These are phyloP conservation scores for Phalaenopsis hybrid DNA, from an alignment of 116 monocot genomes.

Conservation along the genomic window DNA sequence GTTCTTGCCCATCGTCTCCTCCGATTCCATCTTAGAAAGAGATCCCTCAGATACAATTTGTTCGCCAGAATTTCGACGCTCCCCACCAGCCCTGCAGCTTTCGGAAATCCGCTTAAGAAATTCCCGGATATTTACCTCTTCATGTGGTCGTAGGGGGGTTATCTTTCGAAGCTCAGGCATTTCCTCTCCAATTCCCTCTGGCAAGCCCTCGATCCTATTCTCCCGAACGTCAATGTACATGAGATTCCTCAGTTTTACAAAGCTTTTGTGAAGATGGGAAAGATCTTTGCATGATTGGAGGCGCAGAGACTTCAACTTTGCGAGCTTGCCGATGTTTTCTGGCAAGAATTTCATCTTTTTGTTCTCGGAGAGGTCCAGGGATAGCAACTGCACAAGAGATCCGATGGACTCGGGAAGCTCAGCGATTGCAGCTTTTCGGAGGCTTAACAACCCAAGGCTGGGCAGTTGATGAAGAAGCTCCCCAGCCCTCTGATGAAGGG, in stretches of 20 bases:
- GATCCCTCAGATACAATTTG: background rate
- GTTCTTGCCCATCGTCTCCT: background rate
- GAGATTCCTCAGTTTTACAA: background rate
- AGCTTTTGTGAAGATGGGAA: constrained; percentile 1
- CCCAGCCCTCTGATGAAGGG: background rate
- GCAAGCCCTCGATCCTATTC: background rate
- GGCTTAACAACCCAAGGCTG: background rate
- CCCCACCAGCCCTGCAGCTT: background rate
- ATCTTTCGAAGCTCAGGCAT: background rate
- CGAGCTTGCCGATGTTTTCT: constrained; percentile 4
- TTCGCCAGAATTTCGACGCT: background rate
- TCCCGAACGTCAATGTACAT: background rate
- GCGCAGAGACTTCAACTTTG: background rate
- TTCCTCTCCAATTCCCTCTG: background rate
- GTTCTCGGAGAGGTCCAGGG: background rate
- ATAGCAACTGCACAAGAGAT: background rate
- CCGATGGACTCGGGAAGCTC: background rate
- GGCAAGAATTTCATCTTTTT: background rate
- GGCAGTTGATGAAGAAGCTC: background rate
- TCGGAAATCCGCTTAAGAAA: background rate
- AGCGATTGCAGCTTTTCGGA: background rate
- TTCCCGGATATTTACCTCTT: background rate
- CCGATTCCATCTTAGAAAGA: background rate
- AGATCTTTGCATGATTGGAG: background rate
- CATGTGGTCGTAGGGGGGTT: background rate